phyloP scores from a whole-genome alignment of 305 asterid genomes.

The Rubia tinctorum region DNA sequence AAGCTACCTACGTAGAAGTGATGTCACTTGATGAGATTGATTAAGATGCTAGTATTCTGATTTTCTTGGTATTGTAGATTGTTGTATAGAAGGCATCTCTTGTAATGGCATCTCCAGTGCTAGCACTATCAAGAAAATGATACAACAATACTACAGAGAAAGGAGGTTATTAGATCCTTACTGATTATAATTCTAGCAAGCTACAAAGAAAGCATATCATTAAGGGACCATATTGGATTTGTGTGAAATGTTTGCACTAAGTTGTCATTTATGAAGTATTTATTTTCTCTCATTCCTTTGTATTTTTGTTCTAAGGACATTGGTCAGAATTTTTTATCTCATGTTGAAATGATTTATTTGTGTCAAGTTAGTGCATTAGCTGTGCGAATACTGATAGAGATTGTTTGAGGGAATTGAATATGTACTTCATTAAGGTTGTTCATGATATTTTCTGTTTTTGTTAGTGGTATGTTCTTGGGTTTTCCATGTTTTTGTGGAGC shows the following conservation, averaged over 20 bases:
- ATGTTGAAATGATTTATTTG: neutral
- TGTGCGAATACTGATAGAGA: neutral
- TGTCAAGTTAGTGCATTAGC: neutral
- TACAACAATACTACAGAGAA: too few relatives aligned
- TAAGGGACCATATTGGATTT: neutral
- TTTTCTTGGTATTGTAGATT: too few relatives aligned
- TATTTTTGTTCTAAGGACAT: neutral
- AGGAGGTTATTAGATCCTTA: neutral
- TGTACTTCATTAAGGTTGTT: neutral
- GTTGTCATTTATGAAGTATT: too few relatives aligned
- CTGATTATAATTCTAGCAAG: neutral
- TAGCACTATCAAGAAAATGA: too few relatives aligned
- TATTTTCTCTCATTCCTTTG: neutral
- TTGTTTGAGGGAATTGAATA: neutral
- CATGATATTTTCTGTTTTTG: neutral
- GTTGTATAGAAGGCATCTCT: too few relatives aligned
- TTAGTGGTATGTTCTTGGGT: too few relatives aligned
- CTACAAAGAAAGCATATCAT: neutral
- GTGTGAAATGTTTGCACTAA: neutral
- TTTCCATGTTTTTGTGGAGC: too few relatives aligned
- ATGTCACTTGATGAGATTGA: too few relatives aligned
- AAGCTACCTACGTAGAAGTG: too few relatives aligned
- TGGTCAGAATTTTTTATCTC: neutral
- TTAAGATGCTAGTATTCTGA: too few relatives aligned
- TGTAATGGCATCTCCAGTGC: too few relatives aligned